A percentile compares a stretch with the other conserved stretches of the same genome.
These are phyloP conservation scores for Lactifluus volemus DNA, from an alignment of 768 basidiomycete genomes.

Conservation along the genomic window DNA sequence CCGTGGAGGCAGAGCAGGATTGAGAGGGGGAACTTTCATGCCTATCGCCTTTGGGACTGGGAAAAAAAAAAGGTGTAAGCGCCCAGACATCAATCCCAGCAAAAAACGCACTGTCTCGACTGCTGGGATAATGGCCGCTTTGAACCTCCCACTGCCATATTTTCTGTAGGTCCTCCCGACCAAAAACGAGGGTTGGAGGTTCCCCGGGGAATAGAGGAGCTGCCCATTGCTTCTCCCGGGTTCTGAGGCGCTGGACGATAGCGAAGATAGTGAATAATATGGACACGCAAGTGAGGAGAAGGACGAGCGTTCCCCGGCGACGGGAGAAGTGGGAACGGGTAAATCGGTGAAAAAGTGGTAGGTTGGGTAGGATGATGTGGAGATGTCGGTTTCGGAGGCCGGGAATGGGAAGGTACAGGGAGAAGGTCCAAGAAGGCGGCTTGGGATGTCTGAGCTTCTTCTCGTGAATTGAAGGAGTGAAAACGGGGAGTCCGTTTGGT, in stretches of 20 bases:
- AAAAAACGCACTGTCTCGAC: slow-evolving; percentile 52
- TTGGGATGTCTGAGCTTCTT: slow-evolving; percentile 46
- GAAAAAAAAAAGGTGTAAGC: slow-evolving; percentile 4
- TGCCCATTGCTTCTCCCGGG: slow-evolving; percentile 56
- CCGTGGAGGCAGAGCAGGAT: slow-evolving; percentile 66
- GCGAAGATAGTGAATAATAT: slow-evolving; percentile 51
- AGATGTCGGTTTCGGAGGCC: slow-evolving; percentile 47
- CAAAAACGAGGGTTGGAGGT: slow-evolving; percentile 64
- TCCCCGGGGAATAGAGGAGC: slow-evolving; percentile 42
- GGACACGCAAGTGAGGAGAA: slow-evolving; percentile 39
- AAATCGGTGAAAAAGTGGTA: slow-evolving; percentile 49
- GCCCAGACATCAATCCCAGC: neutral
- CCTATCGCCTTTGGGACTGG: slow-evolving; percentile 66
- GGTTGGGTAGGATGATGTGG: slow-evolving; percentile 52
- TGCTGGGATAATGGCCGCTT: slow-evolving; percentile 91
- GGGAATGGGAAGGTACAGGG: slow-evolving; percentile 52
- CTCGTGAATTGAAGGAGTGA: slow-evolving; percentile 55
- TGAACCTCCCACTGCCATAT: slow-evolving; percentile 96
- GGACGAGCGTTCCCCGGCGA: slow-evolving; percentile 45
- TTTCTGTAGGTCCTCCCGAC: slow-evolving; percentile 69
- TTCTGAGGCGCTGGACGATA: slow-evolving; percentile 51
- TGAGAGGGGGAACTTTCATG: slow-evolving; percentile 45
- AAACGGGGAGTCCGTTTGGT: slow-evolving; percentile 37
- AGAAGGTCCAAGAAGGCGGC: slow-evolving; percentile 46
- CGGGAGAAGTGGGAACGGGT: slow-evolving; percentile 50